Base-by-base conservation (phyloP, 805 yeast genomes). In the Teunomyces funiuensis region DNA sequence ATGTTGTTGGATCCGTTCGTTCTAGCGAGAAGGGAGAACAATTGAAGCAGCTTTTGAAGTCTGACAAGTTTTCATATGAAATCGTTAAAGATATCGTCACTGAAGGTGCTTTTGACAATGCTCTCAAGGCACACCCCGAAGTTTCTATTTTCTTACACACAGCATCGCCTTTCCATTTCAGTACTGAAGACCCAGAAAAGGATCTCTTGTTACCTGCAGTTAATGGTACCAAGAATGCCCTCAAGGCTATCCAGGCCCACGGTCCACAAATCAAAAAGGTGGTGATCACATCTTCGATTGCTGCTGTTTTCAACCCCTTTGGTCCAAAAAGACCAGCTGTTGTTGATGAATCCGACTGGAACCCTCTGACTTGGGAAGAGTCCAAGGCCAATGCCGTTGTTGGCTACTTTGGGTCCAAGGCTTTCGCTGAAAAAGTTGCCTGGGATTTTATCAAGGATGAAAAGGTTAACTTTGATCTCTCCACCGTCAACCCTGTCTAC, bases 211-310 rank as follows among this genome's bases (percentile, higher is more conserved):
- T 60, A 11, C 85, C 85, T 9, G 84, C 85, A 2, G 68, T 76
- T 10, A 55, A 68, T 33, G 85, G 85, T 39, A 76, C 83, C 7
- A 58, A 58, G 37, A 71, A 73, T 47, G 64, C 78, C 41, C 62
- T 80, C 53, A 55, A 63, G 13, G 68, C 79, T 2, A 64, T 75
- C 39, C 60, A 65, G 48, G 50, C 56, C 22, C 67, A 60, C 47
- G 79, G 75, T 13, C 69, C 74, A 7, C 65, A 70, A 42, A 69
- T 76, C 22, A 67, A 69, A 37, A 63, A 71, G 33, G 74, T 80
- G 25, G 80, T 80, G 15, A 47, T 76, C n/a, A 80, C 85, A 0
- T 79, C 78, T 3, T 73, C 78, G 5, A 74, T 66, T 50, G 78
- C 77, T 3, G 37, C 40, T 7, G 25, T 22, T 7, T 3, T 11